Base-by-base conservation (phyloP, 257 asterid species). In the Solanum piurae region DNA sequence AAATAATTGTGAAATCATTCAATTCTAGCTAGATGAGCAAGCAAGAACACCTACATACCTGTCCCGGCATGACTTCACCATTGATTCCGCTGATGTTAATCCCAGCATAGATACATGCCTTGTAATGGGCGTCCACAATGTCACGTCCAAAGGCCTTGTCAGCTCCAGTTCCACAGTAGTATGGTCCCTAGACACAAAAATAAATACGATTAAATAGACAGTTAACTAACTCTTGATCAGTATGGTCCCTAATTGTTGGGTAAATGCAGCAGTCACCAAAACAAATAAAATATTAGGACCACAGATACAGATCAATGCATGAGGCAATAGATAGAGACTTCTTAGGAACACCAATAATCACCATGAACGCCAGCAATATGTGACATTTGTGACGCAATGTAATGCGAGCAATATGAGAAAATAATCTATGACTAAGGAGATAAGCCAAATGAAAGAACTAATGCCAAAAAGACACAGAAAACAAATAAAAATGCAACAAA, bases 61-160 rank as follows among this genome's bases (percentile, higher is more conserved):
- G 98, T 14, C 99, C 99, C 9, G 98, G 98, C 99, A 96, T 96
- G 46, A 96, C 99, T 90, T 96, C 99, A 10, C 93, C 98, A 3
- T 96, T 96, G 92, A 96, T 92, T 27, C 98, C 98, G 16, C 99
- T 94, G 4, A 96, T 94, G 94, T 94, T 96, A 87, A 96, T 71
- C 27, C 98, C 98, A 21, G 98, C 98, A 86, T 89, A 96, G 64
- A 94, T 90, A 83, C 98, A 95, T 1, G 98, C 98, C 89, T 96
- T 95, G 94, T 94, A 94, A 71, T 95, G 98, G 7, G 98, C 93
- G 88, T 95, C 98, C 0, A 95, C 98, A 2, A 95, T 89, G 85
- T 95, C 98, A 87, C 98, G 98, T 10, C 99, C 99, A 58, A 93
- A 96, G 31, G 98, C 98, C 76, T 96, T 96, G 86, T 96, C 98